Conservation (phyloP, 1,284 basidiomycete genomes). For the Microbotryum silenes-acaulis region DNA sequence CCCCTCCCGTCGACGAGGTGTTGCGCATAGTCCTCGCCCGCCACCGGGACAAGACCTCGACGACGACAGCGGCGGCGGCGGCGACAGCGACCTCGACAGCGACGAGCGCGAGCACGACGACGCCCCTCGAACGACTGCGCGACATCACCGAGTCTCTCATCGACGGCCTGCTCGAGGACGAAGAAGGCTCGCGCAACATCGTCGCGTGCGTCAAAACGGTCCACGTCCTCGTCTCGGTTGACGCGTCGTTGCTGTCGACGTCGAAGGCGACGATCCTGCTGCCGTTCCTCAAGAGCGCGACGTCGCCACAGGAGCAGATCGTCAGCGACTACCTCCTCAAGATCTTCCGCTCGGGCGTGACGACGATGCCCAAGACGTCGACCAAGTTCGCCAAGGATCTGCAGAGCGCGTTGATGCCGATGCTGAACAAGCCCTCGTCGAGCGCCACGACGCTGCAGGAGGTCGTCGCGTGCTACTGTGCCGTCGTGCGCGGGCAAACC, state of each 20-base stretch:
- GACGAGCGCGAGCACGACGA: constrained; percentile 3
- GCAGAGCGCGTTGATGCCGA: constrained; percentile 68
- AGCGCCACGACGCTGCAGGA: constrained; percentile 71
- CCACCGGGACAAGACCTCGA: background rate
- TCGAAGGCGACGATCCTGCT: constrained; percentile 70
- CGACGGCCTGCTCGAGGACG: constrained; percentile 75
- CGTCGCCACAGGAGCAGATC: constrained; percentile 69
- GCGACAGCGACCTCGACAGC: background rate
- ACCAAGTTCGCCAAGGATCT: constrained; percentile 74
- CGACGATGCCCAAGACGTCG: constrained; percentile 77
- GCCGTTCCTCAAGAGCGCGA: constrained; percentile 75
- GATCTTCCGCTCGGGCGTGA: constrained; percentile 76
- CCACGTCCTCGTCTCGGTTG: constrained; percentile 67
- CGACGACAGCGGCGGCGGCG: background rate
- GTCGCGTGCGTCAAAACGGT: constrained; percentile 75
- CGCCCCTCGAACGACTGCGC: constrained; percentile 56
- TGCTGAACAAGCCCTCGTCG: constrained; percentile 71
- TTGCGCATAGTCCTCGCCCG: constrained; percentile 53
- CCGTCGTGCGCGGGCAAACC: constrained; percentile 73
- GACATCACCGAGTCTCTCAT: constrained; percentile 77
- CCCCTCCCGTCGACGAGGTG: constrained; percentile 74
- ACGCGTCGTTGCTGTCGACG: constrained; percentile 70
- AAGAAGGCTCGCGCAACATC: constrained; percentile 63
- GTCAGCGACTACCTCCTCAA: constrained; percentile 76
- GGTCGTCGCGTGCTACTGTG: constrained; percentile 82